Conservation (phyloP, 768 basidiomycete species). For the Amanita rimosa region DNA sequence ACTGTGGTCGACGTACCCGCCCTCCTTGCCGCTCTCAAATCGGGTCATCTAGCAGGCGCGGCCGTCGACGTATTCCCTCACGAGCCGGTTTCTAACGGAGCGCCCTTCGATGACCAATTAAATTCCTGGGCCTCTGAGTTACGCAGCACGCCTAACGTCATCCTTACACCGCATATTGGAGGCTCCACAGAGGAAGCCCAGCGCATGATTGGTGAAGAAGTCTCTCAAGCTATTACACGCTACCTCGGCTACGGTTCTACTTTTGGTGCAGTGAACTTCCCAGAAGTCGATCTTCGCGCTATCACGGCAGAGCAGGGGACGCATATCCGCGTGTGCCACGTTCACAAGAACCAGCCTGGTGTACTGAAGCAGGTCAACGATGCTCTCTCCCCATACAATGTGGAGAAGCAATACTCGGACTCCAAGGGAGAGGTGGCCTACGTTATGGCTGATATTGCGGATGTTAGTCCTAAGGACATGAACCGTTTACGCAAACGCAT, state of each 20-base stretch:
- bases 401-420: slow-evolving; percentile 99
- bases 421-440: slow-evolving; percentile 90
- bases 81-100: slow-evolving; percentile 88
- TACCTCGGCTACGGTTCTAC: slow-evolving; percentile 92
- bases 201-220: slow-evolving; percentile 93
- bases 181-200: slow-evolving; percentile 99
- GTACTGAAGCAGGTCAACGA: slow-evolving; percentile 94
- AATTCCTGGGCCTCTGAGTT: slow-evolving; percentile 78
- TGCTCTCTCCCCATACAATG: slow-evolving; percentile 88
- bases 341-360: slow-evolving; percentile 93
- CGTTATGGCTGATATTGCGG: slow-evolving; percentile 93
- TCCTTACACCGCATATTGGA: slow-evolving; percentile 97
- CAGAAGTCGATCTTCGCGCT: slow-evolving; percentile 92
- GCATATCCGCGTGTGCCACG: slow-evolving; percentile 85
- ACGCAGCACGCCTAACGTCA: slow-evolving; percentile 74
- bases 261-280: slow-evolving; percentile 94
- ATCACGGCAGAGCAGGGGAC: slow-evolving; percentile 76
- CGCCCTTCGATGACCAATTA: slow-evolving; percentile 79
- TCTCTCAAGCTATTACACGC: slow-evolving; percentile 70
- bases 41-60: slow-evolving; percentile 83
- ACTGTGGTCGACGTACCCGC: slow-evolving; percentile 93
- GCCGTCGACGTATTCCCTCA: slow-evolving; percentile 90
- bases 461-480: slow-evolving; percentile 75
- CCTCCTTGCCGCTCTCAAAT: slow-evolving; percentile 67
- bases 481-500: slow-evolving; percentile 71